phyloP scores from a whole-genome alignment of 2,329 filamentous ascomycete species.

The Colletotrichum sp. region DNA sequence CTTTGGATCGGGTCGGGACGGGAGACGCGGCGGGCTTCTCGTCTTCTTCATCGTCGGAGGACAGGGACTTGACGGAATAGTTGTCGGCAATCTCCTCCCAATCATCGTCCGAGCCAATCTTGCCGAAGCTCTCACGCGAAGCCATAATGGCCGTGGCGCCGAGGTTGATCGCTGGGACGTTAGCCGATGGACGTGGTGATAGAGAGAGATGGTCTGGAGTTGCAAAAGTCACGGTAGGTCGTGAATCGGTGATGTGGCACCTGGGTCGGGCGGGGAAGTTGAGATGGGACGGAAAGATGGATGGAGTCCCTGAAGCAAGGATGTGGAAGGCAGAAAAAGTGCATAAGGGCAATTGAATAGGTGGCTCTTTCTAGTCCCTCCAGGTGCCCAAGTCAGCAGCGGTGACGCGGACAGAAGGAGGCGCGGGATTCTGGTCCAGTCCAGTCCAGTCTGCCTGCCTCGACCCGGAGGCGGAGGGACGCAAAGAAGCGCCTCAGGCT shows the following conservation, averaged over 20 bases:
- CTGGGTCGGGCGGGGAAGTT: not conserved
- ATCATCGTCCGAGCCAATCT: constrained; percentile 23
- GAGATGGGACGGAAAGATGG: not conserved
- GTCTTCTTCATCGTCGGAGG: constrained; percentile 24
- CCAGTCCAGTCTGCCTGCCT: not conserved
- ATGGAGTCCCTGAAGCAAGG: not conserved
- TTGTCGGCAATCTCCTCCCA: constrained; percentile 31
- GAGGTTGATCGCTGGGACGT: not conserved
- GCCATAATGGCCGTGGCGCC: not conserved
- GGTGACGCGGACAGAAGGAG: not conserved
- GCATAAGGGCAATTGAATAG: not conserved
- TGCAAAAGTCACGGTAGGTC: not conserved
- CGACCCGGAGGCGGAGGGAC: not conserved
- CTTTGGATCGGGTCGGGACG: not conserved
- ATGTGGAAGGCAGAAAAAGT: not conserved
- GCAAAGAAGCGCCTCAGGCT: not conserved
- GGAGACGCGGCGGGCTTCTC: not conserved
- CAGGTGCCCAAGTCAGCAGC: not conserved
- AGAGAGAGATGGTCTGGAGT: rapidly evolving
- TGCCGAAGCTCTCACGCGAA: not conserved
- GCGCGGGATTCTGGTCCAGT: not conserved
- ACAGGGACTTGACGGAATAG: constrained; percentile 30
- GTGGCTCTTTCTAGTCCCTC: not conserved
- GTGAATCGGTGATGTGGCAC: not conserved
- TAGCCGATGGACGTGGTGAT: not conserved